These are phyloP conservation scores for Astragalus membranaceus DNA, from an alignment of 306 rosid genomes.

Conservation along the genomic window DNA sequence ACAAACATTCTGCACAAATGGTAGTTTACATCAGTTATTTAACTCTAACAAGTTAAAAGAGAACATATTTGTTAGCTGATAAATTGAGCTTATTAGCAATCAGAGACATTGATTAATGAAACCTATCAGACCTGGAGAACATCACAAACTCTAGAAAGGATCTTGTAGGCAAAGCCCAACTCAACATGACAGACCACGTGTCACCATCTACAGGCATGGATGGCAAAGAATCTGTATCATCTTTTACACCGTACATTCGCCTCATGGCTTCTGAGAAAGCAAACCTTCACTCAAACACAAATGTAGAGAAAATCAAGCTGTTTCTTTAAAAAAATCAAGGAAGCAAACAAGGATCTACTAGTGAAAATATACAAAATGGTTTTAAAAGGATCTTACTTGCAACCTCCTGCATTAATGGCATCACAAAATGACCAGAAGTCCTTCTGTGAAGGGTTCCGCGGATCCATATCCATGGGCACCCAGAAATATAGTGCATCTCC, in stretches of 20 bases:
- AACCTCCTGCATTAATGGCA: constrained; percentile 86
- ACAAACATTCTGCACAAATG: constrained; percentile 74
- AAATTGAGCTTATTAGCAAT: background rate
- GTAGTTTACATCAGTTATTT: constrained; percentile 10
- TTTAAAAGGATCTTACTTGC: constrained; percentile 57
- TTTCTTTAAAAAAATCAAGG: background rate
- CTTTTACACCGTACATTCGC: constrained; percentile 72
- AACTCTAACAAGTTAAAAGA: background rate
- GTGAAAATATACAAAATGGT: background rate
- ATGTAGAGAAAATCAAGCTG: constrained; percentile 9
- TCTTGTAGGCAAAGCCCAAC: constrained; percentile 90
- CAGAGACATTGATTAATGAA: background rate
- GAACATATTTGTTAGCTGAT: background rate
- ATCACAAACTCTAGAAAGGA: constrained; percentile 90
- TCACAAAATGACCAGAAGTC: constrained; percentile 97
- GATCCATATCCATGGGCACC: constrained; percentile 81
- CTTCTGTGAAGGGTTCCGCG: constrained; percentile 50
- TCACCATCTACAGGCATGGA: constrained; percentile 81
- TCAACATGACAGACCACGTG: constrained; percentile 84
- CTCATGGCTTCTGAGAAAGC: constrained; percentile 74
- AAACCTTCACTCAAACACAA: constrained; percentile 42
- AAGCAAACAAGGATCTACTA: background rate
- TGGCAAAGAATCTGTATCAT: constrained; percentile 48
- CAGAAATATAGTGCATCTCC: constrained; percentile 95
- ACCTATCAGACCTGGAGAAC: constrained; percentile 75